Evolutionary conservation across 148 eudicot species (phyloP).

Genomic region (Rhododendron henanense): DNA sequence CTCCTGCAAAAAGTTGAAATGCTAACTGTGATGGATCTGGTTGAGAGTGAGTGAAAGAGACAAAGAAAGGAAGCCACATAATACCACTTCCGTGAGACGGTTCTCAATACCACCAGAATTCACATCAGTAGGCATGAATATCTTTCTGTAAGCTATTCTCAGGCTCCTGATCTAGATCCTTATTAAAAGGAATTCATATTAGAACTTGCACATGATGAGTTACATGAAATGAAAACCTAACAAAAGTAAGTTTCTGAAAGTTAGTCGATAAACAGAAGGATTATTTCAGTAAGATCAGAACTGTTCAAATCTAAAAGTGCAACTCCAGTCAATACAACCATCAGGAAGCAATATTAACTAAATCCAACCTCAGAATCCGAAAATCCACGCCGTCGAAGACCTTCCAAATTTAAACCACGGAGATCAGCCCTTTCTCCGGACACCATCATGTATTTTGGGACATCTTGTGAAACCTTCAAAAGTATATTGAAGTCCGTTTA

Average conservation of each 20-base stretch:
- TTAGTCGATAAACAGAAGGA: background rate
- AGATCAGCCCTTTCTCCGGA: slow-evolving; percentile 95
- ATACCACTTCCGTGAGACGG: slow-evolving; percentile 79
- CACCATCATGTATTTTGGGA: slow-evolving; percentile 84
- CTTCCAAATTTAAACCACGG: slow-evolving; percentile 89
- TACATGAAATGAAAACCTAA: background rate
- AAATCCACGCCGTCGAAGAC: slow-evolving; percentile 77
- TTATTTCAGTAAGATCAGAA: background rate
- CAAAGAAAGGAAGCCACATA: background rate
- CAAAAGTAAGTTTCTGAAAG: background rate
- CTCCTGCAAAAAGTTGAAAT: slow-evolving; percentile 41
- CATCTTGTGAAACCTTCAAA: slow-evolving; percentile 83
- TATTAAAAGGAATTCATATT: slow-evolving; percentile 10
- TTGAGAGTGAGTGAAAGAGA: slow-evolving; percentile 4
- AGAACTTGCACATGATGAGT: slow-evolving; percentile 9
- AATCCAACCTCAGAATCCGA: slow-evolving; percentile 62
- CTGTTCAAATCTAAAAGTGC: background rate
- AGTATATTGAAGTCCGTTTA: background rate
- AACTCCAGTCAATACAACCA: background rate
- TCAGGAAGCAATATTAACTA: slow-evolving; percentile 4
- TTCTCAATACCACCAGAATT: slow-evolving; percentile 57
- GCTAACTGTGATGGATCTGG: background rate
- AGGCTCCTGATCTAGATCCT: slow-evolving; percentile 69
- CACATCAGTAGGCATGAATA: slow-evolving; percentile 65
- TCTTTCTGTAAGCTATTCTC: slow-evolving; percentile 80